These are phyloP conservation scores for Sphaerulina vaccinii DNA, from an alignment of 2,329 filamentous ascomycete genomes.

Conservation along the genomic window DNA sequence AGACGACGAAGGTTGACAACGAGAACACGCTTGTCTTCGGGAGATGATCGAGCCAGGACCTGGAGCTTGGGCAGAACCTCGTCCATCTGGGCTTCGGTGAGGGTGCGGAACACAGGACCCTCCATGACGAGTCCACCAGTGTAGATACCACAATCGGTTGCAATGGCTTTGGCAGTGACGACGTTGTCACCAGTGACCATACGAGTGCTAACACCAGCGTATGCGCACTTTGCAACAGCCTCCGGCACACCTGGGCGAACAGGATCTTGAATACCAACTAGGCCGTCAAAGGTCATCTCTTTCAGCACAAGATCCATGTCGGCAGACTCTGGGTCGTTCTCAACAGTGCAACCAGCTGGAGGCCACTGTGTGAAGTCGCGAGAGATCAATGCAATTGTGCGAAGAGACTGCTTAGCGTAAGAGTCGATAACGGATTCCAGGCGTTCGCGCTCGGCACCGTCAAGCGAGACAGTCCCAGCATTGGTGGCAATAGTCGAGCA, in stretches of 20 bases:
- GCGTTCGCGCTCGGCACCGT: slow-evolving; percentile 53
- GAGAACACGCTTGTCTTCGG: slow-evolving; percentile 66
- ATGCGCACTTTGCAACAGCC: slow-evolving; percentile 65
- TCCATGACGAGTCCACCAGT: slow-evolving; percentile 47
- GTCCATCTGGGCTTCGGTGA: slow-evolving; percentile 48
- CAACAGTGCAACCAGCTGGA: slow-evolving; percentile 55
- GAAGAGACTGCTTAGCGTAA: slow-evolving; percentile 76
- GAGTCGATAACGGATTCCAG: slow-evolving; percentile 68
- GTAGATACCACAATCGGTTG: slow-evolving; percentile 68
- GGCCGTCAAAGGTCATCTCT: slow-evolving; percentile 69
- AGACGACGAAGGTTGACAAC: slow-evolving; percentile 63
- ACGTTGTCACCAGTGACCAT: slow-evolving; percentile 75
- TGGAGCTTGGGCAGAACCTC: slow-evolving; percentile 62
- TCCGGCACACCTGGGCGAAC: slow-evolving; percentile 66
- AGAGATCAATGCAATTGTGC: slow-evolving; percentile 81
- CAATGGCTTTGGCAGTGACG: slow-evolving; percentile 71
- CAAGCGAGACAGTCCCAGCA: slow-evolving; percentile 54
- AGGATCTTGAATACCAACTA: slow-evolving; percentile 74
- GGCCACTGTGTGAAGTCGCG: slow-evolving; percentile 81
- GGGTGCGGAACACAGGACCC: slow-evolving; percentile 46
- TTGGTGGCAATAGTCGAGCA: slow-evolving; percentile 56
- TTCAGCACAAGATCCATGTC: slow-evolving; percentile 69
- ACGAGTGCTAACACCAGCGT: slow-evolving; percentile 67
- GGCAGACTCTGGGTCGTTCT: slow-evolving; percentile 63
- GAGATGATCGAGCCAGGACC: slow-evolving; percentile 66